Conservation (phyloP, 1,284 basidiomycete genomes). For the Cutaneotrichosporon sp. region DNA sequence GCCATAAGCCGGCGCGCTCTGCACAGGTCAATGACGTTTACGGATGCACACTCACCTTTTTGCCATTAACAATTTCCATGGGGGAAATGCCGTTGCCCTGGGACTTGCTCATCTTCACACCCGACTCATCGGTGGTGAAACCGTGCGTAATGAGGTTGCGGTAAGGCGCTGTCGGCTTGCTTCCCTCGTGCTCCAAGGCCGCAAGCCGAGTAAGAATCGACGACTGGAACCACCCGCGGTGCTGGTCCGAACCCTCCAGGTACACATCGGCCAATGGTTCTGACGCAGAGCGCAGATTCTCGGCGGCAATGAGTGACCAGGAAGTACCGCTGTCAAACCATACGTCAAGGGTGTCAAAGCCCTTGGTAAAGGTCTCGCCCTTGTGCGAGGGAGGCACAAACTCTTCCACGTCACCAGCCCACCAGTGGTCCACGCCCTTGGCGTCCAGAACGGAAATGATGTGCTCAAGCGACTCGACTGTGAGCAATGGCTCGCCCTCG, state of each 20-base stretch:
- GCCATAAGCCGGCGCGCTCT: conserved; percentile 76
- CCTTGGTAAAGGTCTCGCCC: conserved; percentile 60
- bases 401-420: conserved; percentile 75
- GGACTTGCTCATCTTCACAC: conserved; percentile 98
- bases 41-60: conserved; percentile 55
- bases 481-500: conserved; percentile 64
- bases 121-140: conserved; percentile 86
- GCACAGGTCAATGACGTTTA: neutral
- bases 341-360: conserved; percentile 94
- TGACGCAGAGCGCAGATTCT: conserved; percentile 23
- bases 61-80: conserved; percentile 70
- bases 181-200: conserved; percentile 9
- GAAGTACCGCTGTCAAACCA: conserved; percentile 99
- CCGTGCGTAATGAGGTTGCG: conserved; percentile 86
- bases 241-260: conserved; percentile 94
- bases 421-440: conserved; percentile 82
- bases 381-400: conserved; percentile 64
- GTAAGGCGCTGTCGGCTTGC: conserved; percentile 57
- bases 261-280: conserved; percentile 74
- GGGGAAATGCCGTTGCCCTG: conserved; percentile 89
- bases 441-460: conserved; percentile 68
- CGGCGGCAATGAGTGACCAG: conserved; percentile 68
- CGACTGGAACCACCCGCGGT: conserved; percentile 99
- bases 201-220: conserved; percentile 75
- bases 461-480: conserved; percentile 63